These are phyloP conservation scores for Epichloe brachyelytri DNA, from an alignment of 2,329 filamentous ascomycete species.

Conservation along the genomic window DNA sequence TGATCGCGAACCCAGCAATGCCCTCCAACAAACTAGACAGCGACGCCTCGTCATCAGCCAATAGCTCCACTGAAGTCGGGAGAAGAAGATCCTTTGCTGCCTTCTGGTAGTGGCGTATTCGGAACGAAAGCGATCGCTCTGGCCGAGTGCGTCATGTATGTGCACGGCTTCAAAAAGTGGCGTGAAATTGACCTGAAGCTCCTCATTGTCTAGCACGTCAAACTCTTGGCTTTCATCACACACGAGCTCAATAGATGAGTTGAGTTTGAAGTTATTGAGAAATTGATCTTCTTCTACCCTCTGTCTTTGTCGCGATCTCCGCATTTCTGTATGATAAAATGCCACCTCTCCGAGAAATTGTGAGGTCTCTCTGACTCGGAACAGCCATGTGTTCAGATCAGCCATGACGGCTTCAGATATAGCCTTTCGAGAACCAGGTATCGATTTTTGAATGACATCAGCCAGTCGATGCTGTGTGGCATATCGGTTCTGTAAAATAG, in stretches of 20 bases:
- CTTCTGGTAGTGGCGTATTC: slow-evolving; percentile 89
- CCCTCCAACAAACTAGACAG: slow-evolving; percentile 87
- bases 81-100: slow-evolving; percentile 79
- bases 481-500: slow-evolving; percentile 63
- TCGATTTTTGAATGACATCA: slow-evolving; percentile 89
- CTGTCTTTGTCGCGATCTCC: slow-evolving; percentile 71
- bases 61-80: slow-evolving; percentile 60
- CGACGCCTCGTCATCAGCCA: slow-evolving; percentile 71
- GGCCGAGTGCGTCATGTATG: slow-evolving; percentile 88
- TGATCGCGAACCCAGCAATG: slow-evolving; percentile 91
- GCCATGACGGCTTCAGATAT: slow-evolving; percentile 96
- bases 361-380: slow-evolving; percentile 85
- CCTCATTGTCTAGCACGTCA: slow-evolving; percentile 89
- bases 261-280: slow-evolving; percentile 74
- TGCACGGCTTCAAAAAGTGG: slow-evolving; percentile 91
- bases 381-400: slow-evolving; percentile 94
- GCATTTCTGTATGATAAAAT: slow-evolving; percentile 88
- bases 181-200: slow-evolving; percentile 86
- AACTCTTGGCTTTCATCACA: slow-evolving; percentile 94
- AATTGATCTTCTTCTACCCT: slow-evolving; percentile 64
- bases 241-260: slow-evolving; percentile 90
- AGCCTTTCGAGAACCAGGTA: slow-evolving; percentile 79
- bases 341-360: slow-evolving; percentile 93
- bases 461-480: slow-evolving; percentile 91
- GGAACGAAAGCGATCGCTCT: slow-evolving; percentile 77